Percentiles rank a stretch among this genome's conserved stretches.
These are phyloP conservation scores for Juglanconis juglandina DNA, from an alignment of 2,329 filamentous ascomycete genomes.

Conservation along the genomic window DNA sequence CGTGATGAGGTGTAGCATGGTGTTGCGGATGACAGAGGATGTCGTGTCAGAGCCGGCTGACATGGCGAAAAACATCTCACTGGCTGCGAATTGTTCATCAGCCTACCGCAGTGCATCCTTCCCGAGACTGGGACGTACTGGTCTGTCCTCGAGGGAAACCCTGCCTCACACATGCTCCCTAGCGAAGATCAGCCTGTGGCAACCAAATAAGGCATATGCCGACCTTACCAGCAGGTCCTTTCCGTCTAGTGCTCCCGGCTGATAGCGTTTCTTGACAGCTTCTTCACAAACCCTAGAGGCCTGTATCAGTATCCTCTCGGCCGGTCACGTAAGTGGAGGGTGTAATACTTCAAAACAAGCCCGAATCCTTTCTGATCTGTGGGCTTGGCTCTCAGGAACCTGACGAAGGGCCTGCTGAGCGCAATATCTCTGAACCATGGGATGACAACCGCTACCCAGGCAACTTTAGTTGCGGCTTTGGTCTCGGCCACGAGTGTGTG, in stretches of 20 bases:
- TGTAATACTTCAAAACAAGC: slow-evolving; percentile 21
- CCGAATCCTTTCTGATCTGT: slow-evolving; percentile 28
- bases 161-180: background rate
- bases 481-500: slow-evolving; percentile 40
- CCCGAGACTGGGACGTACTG: slow-evolving; percentile 36
- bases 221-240: slow-evolving; percentile 43
- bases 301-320: background rate
- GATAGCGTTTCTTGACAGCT: slow-evolving; percentile 41
- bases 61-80: slow-evolving; percentile 26
- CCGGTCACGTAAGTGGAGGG: accelerated
- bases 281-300: slow-evolving; percentile 32
- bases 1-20: slow-evolving; percentile 22
- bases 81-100: slow-evolving; percentile 31
- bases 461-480: slow-evolving; percentile 33
- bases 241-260: slow-evolving; percentile 35
- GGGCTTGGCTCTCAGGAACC: slow-evolving; percentile 29
- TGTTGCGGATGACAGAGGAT: slow-evolving; percentile 43
- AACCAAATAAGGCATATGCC: background rate
- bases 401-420: slow-evolving; percentile 27
- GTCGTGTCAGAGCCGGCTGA: slow-evolving; percentile 51
- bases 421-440: slow-evolving; percentile 29
- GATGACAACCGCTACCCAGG: slow-evolving; percentile 37
- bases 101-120: slow-evolving; percentile 35
- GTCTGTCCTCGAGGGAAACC: slow-evolving; percentile 24
- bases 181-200: background rate